A percentile compares a stretch with the other conserved stretches of the same genome.
Conservation (phyloP, 2,329 filamentous ascomycete genomes). For the Tolypocladium guangdongense region DNA sequence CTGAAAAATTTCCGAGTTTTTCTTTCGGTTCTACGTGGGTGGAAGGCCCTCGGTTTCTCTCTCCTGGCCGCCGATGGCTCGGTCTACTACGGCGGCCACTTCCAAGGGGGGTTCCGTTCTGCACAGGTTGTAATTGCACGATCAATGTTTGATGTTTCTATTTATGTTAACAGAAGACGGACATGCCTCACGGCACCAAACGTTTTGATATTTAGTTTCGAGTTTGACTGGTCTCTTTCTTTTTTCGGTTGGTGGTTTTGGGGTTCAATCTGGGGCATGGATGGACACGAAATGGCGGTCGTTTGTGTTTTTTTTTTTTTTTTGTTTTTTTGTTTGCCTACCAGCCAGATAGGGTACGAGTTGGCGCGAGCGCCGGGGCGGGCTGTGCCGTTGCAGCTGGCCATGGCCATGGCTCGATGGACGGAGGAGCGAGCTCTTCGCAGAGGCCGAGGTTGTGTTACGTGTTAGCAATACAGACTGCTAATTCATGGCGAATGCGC, state of each 20-base stretch:
- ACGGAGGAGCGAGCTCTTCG: not conserved
- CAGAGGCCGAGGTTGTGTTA: not conserved
- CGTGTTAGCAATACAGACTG: not conserved
- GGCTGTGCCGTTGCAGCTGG: not conserved
- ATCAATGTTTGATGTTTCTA: conserved; percentile 1
- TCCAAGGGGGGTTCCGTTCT: not conserved
- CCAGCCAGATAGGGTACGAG: not conserved
- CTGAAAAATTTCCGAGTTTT: not conserved
- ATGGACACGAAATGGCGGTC: not conserved
- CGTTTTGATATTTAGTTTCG: conserved; percentile 15
- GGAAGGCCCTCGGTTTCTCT: not conserved
- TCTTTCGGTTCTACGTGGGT: not conserved
- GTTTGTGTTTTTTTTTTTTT: not conserved
- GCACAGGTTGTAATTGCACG: conserved; percentile 3
- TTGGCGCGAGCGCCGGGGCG: not conserved
- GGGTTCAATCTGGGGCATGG: not conserved
- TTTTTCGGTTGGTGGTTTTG: not conserved
- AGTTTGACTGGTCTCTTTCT: conserved; percentile 8
- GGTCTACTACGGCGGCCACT: not conserved
- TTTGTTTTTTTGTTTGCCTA: not conserved
- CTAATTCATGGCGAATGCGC: not conserved
- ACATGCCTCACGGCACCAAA: conserved; percentile 27
- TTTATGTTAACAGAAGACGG: conserved; percentile 22
- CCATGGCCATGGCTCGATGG: not conserved
- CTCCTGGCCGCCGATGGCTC: not conserved